These are phyloP conservation scores for Paecilomyces variotii DNA, from an alignment of 2,329 filamentous ascomycete genomes.

Conservation along the genomic window DNA sequence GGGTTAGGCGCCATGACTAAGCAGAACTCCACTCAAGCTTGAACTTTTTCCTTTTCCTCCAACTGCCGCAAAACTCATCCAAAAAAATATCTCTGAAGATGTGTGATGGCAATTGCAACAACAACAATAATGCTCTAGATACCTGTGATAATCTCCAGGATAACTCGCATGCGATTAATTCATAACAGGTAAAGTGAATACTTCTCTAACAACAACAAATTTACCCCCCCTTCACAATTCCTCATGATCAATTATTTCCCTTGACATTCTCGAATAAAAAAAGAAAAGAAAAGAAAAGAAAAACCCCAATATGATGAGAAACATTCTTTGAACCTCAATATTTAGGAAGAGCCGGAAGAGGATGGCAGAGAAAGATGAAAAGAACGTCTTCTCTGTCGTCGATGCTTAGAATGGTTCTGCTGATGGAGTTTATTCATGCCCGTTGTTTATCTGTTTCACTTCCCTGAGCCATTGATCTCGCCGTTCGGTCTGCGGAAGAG, in stretches of 20 bases:
- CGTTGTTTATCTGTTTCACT: constrained; percentile 1
- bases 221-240: background rate
- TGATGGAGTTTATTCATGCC: constrained; percentile 17
- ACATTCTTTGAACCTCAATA: constrained; percentile 31
- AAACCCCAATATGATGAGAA: constrained; percentile 33
- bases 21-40: background rate
- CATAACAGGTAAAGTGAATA: background rate
- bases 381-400: constrained; percentile 26
- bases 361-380: constrained; percentile 24
- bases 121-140: background rate
- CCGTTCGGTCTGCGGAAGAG: background rate
- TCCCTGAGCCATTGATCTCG: background rate
- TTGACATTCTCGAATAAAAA: background rate
- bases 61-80: background rate
- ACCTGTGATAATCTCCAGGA: background rate
- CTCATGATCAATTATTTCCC: constrained; percentile 3
- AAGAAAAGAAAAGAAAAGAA: constrained; percentile 2
- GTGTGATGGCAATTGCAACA: background rate
- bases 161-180: background rate
- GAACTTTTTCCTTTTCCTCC: background rate
- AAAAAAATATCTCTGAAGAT: background rate
- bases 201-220: background rate
- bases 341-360: constrained; percentile 43
- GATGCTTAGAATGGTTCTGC: constrained; percentile 42
- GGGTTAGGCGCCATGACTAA: background rate